These are phyloP conservation scores for Chaetomiaceae sp. DNA, from an alignment of 2,329 filamentous ascomycete species.

Conservation along the genomic window DNA sequence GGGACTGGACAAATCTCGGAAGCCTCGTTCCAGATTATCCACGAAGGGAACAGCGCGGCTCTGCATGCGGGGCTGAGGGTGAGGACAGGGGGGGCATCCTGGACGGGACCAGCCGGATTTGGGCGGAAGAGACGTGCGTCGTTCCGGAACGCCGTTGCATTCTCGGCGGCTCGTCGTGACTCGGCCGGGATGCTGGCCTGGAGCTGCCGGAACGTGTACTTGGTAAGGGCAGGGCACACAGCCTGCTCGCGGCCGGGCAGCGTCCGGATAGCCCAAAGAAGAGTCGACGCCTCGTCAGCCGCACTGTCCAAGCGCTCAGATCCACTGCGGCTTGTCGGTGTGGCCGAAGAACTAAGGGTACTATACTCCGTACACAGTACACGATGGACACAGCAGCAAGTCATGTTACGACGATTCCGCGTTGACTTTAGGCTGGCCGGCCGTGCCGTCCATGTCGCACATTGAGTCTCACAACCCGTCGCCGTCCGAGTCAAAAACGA, in stretches of 20 bases:
- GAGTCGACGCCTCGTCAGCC: not conserved
- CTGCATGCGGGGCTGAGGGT: slow-evolving; percentile 17
- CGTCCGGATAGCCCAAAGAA: slow-evolving; percentile 1
- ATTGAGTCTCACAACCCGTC: too few relatives aligned
- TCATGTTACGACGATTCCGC: too few relatives aligned
- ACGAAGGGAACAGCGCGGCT: slow-evolving; percentile 25
- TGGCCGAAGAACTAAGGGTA: too few relatives aligned
- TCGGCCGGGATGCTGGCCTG: too few relatives aligned
- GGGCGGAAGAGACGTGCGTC: slow-evolving; percentile 19
- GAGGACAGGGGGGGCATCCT: slow-evolving; percentile 14
- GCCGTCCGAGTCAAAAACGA: slow-evolving; percentile 27
- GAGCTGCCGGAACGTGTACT: too few relatives aligned
- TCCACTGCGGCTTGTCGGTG: too few relatives aligned
- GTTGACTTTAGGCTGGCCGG: too few relatives aligned
- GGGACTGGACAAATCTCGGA: slow-evolving; percentile 24
- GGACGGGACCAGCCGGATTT: slow-evolving; percentile 8
- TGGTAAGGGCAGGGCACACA: not conserved
- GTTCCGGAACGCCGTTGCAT: slow-evolving; percentile 20
- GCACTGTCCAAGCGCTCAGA: too few relatives aligned
- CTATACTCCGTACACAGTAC: too few relatives aligned
- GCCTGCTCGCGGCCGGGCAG: not conserved
- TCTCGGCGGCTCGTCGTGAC: not conserved
- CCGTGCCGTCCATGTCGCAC: not conserved
- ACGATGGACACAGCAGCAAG: too few relatives aligned
- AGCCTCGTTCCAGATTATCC: slow-evolving; percentile 28